phyloP scores from a whole-genome alignment of 2,329 filamentous ascomycete genomes.

The Cordyceps fumosorosea region DNA sequence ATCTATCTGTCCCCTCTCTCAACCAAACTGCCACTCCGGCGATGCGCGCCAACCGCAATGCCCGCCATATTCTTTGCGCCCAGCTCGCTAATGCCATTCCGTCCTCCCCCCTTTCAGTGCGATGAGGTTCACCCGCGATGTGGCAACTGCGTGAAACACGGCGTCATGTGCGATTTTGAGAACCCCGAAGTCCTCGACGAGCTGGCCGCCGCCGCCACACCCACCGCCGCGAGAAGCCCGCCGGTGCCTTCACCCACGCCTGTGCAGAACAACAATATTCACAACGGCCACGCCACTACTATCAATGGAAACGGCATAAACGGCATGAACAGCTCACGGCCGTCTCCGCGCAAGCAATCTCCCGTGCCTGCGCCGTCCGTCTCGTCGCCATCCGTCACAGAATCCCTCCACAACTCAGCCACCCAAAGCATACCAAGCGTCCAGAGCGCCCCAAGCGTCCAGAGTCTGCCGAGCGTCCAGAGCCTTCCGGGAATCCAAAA shows the following conservation, averaged over 20 bases:
- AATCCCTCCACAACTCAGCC: constrained; percentile 3
- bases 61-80: not conserved
- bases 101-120: constrained; percentile 37
- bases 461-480: too few relatives aligned
- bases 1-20: not conserved
- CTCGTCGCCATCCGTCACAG: constrained; percentile 18
- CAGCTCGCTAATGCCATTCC: not conserved
- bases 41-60: not conserved
- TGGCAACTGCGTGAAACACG: constrained; percentile 61
- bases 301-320: constrained; percentile 2
- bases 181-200: constrained; percentile 41
- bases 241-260: constrained; percentile 20
- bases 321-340: not conserved
- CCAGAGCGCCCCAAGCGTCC: too few relatives aligned
- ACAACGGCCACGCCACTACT: not conserved
- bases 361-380: constrained; percentile 10
- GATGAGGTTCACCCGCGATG: constrained; percentile 60
- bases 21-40: not conserved
- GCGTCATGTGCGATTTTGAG: constrained; percentile 60
- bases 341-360: constrained; percentile 10
- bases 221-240: constrained; percentile 15
- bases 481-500: too few relatives aligned
- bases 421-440: not conserved
- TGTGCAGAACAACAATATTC: constrained; percentile 14
- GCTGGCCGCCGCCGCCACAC: constrained; percentile 29